phyloP scores from a whole-genome alignment of 1,139 yeast species.

The Candida tetrigidarum region DNA sequence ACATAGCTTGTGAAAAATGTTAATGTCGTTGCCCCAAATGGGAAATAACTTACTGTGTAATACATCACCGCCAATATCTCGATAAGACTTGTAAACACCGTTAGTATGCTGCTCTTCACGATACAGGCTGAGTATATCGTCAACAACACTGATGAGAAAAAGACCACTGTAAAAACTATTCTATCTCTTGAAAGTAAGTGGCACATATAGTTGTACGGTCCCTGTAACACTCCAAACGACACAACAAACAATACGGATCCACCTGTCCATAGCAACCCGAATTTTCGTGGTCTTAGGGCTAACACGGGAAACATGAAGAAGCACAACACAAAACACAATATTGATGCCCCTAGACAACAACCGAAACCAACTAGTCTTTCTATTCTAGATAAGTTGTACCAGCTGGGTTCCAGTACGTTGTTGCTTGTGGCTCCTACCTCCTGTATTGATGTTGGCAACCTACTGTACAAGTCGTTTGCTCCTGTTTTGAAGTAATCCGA shows the following conservation, averaged over 20 bases:
- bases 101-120: constrained; percentile 71
- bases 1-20: constrained; percentile 82
- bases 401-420: constrained; percentile 46
- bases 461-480: constrained; percentile 46
- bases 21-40: constrained; percentile 90
- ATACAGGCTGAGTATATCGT: constrained; percentile 63
- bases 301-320: constrained; percentile 86
- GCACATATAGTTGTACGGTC: constrained; percentile 76
- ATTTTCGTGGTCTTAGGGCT: constrained; percentile 89
- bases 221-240: constrained; percentile 91
- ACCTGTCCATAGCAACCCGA: constrained; percentile 88
- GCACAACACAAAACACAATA: constrained; percentile 80
- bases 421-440: constrained; percentile 13
- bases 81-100: constrained; percentile 73
- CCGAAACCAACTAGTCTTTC: constrained; percentile 82
- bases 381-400: constrained; percentile 70
- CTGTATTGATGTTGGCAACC: constrained; percentile 37
- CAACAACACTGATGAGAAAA: constrained; percentile 71
- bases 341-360: constrained; percentile 75
- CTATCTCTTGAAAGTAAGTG: constrained; percentile 81
- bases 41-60: constrained; percentile 91
- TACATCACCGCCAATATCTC: constrained; percentile 87
- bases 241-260: constrained; percentile 87
- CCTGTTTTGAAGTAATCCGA: constrained; percentile 47
- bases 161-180: constrained; percentile 77